Conservation (phyloP, 371 early-diverging fungal genomes). For the Mucor saturninus region DNA sequence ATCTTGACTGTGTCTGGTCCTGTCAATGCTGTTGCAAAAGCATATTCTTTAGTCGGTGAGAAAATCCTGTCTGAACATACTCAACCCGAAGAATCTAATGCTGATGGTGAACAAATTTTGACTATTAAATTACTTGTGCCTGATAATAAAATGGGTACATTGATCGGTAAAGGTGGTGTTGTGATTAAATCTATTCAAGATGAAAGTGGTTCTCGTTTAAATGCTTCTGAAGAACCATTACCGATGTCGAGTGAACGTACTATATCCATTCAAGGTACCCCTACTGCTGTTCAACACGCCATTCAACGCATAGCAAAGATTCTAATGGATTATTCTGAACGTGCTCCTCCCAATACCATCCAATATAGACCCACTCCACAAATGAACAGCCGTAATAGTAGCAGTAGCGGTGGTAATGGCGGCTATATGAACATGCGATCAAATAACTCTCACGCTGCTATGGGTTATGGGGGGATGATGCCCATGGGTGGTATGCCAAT, state of each 20-base stretch:
- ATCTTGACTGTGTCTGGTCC: conserved; percentile 78
- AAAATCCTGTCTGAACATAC: conserved; percentile 65
- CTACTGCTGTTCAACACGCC: conserved; percentile 82
- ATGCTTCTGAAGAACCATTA: conserved; percentile 78
- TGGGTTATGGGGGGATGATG: conserved; percentile 45
- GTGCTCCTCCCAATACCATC: conserved; percentile 44
- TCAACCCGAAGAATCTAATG: conserved; percentile 29
- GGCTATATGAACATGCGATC: conserved; percentile 22
- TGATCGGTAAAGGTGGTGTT: conserved; percentile 90
- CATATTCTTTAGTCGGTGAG: conserved; percentile 73
- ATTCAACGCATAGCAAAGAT: conserved; percentile 75
- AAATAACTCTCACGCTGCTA: conserved; percentile 26
- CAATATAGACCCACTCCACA: conserved; percentile 66
- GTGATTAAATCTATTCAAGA: conserved; percentile 91
- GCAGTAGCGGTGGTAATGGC: neutral
- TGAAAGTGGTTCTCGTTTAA: conserved; percentile 81
- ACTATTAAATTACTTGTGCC: conserved; percentile 77
- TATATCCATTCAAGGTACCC: conserved; percentile 84
- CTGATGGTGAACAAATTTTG: conserved; percentile 36
- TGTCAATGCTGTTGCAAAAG: conserved; percentile 76
- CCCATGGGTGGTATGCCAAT: conserved; percentile 49
- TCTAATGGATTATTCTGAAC: conserved; percentile 63
- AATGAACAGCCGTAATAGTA: conserved; percentile 1
- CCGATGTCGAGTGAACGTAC: conserved; percentile 82
- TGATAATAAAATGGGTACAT: conserved; percentile 81